These are phyloP conservation scores for Arxiozyma heterogenica DNA, from an alignment of 1,139 yeast species.

Conservation along the genomic window DNA sequence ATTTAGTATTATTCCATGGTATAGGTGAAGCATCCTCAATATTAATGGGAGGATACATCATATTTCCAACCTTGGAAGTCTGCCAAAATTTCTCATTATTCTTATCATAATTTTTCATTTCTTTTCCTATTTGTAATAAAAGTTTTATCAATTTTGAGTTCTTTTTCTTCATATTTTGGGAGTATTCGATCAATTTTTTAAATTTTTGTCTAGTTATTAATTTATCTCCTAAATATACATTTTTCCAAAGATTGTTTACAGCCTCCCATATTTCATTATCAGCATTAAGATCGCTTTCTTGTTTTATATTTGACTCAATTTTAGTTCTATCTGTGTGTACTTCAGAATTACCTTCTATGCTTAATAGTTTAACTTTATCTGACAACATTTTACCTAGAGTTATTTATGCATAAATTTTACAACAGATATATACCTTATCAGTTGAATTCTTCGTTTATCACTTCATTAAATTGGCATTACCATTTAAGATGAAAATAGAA, in stretches of 20 bases:
- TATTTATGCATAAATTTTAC: no score
- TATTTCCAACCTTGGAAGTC: slow-evolving; percentile 33
- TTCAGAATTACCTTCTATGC: not conserved
- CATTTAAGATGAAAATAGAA: not conserved
- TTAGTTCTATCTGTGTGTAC: not conserved
- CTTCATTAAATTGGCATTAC: not conserved
- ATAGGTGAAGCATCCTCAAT: slow-evolving; percentile 16
- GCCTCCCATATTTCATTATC: slow-evolving; percentile 8
- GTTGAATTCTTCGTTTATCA: not conserved
- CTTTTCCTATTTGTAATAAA: slow-evolving; percentile 13
- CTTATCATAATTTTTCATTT: slow-evolving; percentile 11
- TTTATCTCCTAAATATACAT: slow-evolving; percentile 6
- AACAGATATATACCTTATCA: no score
- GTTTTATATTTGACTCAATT: not conserved
- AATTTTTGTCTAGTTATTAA: slow-evolving; percentile 3
- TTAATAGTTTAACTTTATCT: not conserved
- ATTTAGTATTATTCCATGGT: slow-evolving; percentile 13
- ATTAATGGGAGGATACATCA: slow-evolving; percentile 34
- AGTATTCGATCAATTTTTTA: slow-evolving; percentile 1
- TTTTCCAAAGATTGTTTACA: slow-evolving; percentile 10
- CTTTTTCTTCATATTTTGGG: slow-evolving; percentile 7
- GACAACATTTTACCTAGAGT: not conserved
- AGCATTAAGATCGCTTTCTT: not conserved
- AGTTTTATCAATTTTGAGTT: slow-evolving; percentile 13
- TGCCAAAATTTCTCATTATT: slow-evolving; percentile 38